Evolutionary conservation across 1,139 yeast genomes (phyloP).

Genomic region (Debaryomyces coudertii): DNA sequence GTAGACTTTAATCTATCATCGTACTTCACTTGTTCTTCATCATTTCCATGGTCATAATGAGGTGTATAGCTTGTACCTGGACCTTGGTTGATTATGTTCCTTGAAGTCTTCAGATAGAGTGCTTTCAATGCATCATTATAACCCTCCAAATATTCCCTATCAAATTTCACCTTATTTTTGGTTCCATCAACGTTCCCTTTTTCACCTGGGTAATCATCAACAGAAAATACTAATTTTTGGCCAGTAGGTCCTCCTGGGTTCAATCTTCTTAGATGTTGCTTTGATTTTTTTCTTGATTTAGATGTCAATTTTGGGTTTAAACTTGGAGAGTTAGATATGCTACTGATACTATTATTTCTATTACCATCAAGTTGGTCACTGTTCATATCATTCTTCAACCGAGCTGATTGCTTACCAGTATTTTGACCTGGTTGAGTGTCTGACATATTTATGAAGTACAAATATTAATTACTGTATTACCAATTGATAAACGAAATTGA

Average conservation of each 20-base stretch:
- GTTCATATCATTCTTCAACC: constrained; percentile 1
- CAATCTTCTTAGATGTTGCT: constrained; percentile 19
- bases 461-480: not conserved
- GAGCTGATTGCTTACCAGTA: constrained; percentile 9
- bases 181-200: constrained; percentile 49
- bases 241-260: constrained; percentile 18
- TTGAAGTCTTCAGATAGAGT: constrained; percentile 28
- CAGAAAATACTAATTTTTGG: constrained; percentile 55
- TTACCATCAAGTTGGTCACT: constrained; percentile 9
- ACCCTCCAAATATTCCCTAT: constrained; percentile 70
- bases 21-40: constrained; percentile 12
- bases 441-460: constrained; percentile 1
- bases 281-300: constrained; percentile 25
- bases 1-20: not conserved
- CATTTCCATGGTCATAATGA: not conserved
- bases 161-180: constrained; percentile 23
- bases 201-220: constrained; percentile 69
- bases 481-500: not conserved
- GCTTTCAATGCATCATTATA: constrained; percentile 67
- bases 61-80: constrained; percentile 9
- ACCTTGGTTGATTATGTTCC: constrained; percentile 11
- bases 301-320: constrained; percentile 17
- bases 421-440: constrained; percentile 1
- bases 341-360: constrained; percentile 9
- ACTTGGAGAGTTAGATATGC: constrained; percentile 17